Evolutionary conservation across 306 rosid genomes (phyloP).

Genomic region (Vigna mungo): DNA sequence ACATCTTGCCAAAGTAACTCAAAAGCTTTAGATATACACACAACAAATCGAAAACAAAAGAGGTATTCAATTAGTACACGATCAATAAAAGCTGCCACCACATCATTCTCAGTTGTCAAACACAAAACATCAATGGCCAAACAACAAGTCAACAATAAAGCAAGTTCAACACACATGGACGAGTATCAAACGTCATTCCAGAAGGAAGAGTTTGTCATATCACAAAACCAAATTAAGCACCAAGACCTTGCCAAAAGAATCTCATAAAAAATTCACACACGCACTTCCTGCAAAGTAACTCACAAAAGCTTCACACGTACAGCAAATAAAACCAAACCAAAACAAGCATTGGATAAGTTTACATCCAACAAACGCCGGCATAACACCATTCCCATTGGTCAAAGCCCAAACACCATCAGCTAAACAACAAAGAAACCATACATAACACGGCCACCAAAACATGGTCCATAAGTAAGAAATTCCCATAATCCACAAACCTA

Average conservation of each 20-base stretch:
- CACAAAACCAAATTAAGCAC: neutral
- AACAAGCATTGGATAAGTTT: neutral
- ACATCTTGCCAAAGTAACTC: constrained; percentile 7
- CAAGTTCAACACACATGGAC: neutral
- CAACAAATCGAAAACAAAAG: neutral
- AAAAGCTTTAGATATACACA: neutral
- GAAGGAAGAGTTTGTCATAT: constrained; percentile 2
- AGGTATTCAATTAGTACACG: neutral
- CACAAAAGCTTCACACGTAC: constrained; percentile 3
- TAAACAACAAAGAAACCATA: neutral
- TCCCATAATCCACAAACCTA: neutral
- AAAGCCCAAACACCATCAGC: neutral
- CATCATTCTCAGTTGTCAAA: neutral
- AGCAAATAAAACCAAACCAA: neutral
- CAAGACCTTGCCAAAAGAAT: neutral
- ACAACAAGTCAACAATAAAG: neutral
- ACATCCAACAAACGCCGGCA: neutral
- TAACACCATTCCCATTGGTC: neutral
- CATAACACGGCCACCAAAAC: neutral
- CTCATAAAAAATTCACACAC: neutral
- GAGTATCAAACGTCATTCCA: neutral
- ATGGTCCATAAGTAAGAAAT: neutral
- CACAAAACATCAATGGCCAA: neutral
- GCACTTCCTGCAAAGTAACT: neutral
- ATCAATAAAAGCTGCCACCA: neutral